Percentiles rank a stretch among this genome's conserved stretches.
phyloP scores from a whole-genome alignment of 2,329 filamentous ascomycete genomes.

The Tolypocladium album region DNA sequence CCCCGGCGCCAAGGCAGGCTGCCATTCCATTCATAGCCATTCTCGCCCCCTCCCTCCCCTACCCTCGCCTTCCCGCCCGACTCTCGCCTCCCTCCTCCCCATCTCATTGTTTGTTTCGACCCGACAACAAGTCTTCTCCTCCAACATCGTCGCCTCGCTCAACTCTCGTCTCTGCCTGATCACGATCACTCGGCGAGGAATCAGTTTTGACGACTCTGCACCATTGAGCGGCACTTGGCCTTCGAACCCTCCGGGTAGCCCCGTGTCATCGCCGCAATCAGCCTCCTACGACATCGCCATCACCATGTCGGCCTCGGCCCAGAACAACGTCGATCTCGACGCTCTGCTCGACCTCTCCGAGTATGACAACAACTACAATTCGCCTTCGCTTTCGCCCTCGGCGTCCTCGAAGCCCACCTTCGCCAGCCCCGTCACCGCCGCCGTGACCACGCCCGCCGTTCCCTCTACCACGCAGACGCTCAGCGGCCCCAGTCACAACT shows the following conservation, averaged over 20 bases:
- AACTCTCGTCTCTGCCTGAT: background rate
- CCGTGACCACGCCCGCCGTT: slow-evolving; percentile 44
- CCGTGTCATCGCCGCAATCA: background rate
- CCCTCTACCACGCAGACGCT: slow-evolving; percentile 50
- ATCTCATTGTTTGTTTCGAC: slow-evolving; percentile 4
- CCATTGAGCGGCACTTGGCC: background rate
- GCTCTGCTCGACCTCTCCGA: slow-evolving; percentile 49
- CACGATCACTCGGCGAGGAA: no score
- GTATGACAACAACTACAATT: slow-evolving; percentile 52
- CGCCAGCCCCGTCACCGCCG: slow-evolving; percentile 38
- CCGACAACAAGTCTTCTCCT: background rate
- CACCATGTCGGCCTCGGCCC: slow-evolving; percentile 27
- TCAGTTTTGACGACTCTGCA: background rate
- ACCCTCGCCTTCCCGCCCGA: slow-evolving; percentile 14
- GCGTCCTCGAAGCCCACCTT: slow-evolving; percentile 43
- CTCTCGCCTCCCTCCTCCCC: slow-evolving; percentile 8
- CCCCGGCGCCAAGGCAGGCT: slow-evolving; percentile 9
- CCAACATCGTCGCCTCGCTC: background rate
- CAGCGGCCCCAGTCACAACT: slow-evolving; percentile 83
- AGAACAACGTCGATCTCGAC: slow-evolving; percentile 42
- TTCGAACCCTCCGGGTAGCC: background rate
- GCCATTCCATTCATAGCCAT: slow-evolving; percentile 22
- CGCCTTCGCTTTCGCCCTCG: slow-evolving; percentile 48
- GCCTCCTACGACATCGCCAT: background rate
- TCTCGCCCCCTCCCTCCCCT: slow-evolving; percentile 11